Percentiles rank a stretch among this genome's conserved stretches.
Conservation (phyloP, 1,284 basidiomycete genomes). For the Papiliotrema laurentii region DNA sequence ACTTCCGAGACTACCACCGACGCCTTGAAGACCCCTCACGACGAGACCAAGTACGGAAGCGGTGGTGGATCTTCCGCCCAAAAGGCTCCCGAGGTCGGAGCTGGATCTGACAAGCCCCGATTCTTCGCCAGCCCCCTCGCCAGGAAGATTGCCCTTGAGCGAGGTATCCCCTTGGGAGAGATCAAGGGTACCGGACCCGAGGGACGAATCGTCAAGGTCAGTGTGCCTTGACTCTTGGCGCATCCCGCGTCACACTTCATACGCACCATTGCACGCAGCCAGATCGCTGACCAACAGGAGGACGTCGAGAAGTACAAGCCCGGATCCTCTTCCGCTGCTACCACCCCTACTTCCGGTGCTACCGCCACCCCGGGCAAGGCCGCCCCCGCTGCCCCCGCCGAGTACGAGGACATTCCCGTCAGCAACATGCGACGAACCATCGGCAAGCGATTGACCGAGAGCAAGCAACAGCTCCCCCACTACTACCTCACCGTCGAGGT, state of each 20-base stretch:
- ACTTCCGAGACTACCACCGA: slow-evolving; percentile 20
- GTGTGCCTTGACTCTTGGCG: slow-evolving; percentile 3
- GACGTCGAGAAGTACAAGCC: slow-evolving; percentile 86
- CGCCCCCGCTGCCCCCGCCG: slow-evolving; percentile 50
- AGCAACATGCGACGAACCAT: slow-evolving; percentile 95
- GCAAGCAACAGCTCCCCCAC: slow-evolving; percentile 91
- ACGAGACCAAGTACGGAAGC: slow-evolving; percentile 55
- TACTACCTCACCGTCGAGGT: slow-evolving; percentile 95
- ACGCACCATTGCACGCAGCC: too few species aligned
- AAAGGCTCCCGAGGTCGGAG: slow-evolving; percentile 30
- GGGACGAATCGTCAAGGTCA: slow-evolving; percentile 84
- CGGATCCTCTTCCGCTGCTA: slow-evolving; percentile 50
- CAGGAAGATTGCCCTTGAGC: slow-evolving; percentile 93
- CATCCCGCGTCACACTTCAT: too few species aligned
- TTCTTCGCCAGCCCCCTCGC: slow-evolving; percentile 95
- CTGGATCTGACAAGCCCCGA: slow-evolving; percentile 52
- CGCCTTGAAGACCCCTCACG: slow-evolving; percentile 35
- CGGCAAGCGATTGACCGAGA: slow-evolving; percentile 82
- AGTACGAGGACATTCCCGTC: slow-evolving; percentile 87
- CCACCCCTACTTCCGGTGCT: slow-evolving; percentile 53
- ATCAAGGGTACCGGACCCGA: slow-evolving; percentile 92
- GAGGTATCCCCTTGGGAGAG: slow-evolving; percentile 84
- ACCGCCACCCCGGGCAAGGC: slow-evolving; percentile 44
- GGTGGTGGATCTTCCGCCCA: slow-evolving; percentile 50
- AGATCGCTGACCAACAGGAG: slow-evolving; percentile 16